Conservation (phyloP, 345 rosid genomes). For the Eucalyptus cloeziana region DNA sequence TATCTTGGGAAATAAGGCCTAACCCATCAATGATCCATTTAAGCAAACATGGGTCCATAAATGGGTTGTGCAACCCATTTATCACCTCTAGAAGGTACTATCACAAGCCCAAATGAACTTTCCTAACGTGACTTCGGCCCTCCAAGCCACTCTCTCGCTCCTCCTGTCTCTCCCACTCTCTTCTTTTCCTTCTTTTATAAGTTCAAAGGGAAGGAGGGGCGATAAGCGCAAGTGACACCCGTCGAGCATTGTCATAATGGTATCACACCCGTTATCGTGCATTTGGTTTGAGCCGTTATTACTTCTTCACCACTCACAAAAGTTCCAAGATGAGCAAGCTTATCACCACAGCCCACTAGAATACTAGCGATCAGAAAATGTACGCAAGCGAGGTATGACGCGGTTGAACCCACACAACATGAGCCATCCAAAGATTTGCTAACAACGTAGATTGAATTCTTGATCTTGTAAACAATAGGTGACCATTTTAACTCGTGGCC, state of each 20-base stretch:
- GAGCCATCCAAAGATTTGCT: not conserved
- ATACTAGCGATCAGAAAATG: not conserved
- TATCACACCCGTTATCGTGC: not conserved
- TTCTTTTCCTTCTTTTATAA: not conserved
- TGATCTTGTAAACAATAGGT: not conserved
- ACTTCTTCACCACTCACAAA: not conserved
- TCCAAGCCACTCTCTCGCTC: not conserved
- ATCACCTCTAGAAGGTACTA: no score
- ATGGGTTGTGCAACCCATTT: no score
- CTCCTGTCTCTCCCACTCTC: not conserved
- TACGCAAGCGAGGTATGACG: not conserved
- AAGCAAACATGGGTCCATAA: no score
- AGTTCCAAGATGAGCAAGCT: not conserved
- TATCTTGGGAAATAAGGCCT: no score
- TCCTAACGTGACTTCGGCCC: not conserved
- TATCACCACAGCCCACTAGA: not conserved
- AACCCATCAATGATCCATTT: no score
- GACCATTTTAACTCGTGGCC: not conserved
- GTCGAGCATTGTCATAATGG: not conserved
- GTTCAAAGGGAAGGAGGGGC: not conserved
- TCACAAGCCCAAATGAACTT: not conserved
- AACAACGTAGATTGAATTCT: not conserved
- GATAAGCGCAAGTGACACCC: not conserved
- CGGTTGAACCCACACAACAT: not conserved
- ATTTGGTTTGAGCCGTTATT: not conserved